Evolutionary conservation across 225 moss, liverwort and hornwort genomes (phyloP).

Genomic region (Pseudisothecium myosuroides): DNA sequence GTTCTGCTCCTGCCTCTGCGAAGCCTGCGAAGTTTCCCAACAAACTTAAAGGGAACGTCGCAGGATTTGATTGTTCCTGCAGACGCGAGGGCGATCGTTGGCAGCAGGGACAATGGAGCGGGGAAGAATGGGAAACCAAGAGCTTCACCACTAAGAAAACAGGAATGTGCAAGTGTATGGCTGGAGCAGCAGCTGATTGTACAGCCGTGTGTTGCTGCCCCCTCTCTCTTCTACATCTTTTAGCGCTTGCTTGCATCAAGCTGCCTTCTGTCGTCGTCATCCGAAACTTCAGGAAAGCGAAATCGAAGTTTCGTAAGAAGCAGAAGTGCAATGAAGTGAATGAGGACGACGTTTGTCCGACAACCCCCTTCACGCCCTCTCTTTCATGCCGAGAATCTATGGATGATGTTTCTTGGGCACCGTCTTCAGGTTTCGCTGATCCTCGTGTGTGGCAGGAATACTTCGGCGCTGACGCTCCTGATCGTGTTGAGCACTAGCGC

Average conservation of each 20-base stretch:
- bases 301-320: constrained; percentile 43
- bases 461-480: constrained; percentile 32
- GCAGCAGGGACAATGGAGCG: constrained; percentile 58
- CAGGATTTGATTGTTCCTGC: constrained; percentile 10
- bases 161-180: constrained; percentile 62
- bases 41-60: neutral
- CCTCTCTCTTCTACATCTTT: constrained; percentile 79
- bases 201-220: constrained; percentile 96
- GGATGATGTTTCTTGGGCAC: constrained; percentile 41
- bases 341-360: constrained; percentile 50
- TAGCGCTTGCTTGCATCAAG: constrained; percentile 79
- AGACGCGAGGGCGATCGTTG: constrained; percentile 31
- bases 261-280: constrained; percentile 50
- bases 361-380: constrained; percentile 59
- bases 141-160: neutral
- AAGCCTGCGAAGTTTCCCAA: neutral
- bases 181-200: constrained; percentile 73
- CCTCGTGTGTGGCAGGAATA: constrained; percentile 57
- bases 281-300: constrained; percentile 36
- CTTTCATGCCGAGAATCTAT: constrained; percentile 49
- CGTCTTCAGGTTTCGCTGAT: constrained; percentile 64
- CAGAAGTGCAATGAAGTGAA: constrained; percentile 29
- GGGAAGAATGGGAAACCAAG: constrained; percentile 28
- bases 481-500: constrained; percentile 2
- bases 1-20: neutral